A percentile compares a stretch with the other conserved stretches of the same genome.
Conservation (phyloP, 495 filamentous ascomycete genomes). For the Talaromyces thailandensis region DNA sequence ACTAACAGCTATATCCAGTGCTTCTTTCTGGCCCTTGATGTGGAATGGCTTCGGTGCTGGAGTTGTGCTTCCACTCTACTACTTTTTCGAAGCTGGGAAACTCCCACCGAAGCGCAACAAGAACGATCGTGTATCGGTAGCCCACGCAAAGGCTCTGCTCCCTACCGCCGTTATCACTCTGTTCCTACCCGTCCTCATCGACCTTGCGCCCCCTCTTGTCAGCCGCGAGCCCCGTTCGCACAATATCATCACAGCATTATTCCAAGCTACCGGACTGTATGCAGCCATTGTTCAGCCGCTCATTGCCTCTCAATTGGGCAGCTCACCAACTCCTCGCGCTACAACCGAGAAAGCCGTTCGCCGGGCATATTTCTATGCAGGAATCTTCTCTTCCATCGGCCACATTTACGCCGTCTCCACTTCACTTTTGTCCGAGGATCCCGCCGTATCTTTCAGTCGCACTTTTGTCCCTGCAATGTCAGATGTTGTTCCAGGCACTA, state of each 20-base stretch:
- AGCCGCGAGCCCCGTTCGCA: not conserved
- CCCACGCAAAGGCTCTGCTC: not conserved
- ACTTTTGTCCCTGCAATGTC: not conserved
- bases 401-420: not conserved
- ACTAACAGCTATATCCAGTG: not conserved
- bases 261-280: not conserved
- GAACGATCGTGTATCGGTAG: not conserved
- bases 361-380: not conserved
- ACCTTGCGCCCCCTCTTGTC: not conserved
- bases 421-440: not conserved
- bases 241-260: not conserved
- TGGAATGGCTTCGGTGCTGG: not conserved
- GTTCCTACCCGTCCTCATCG: not conserved
- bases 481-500: not conserved
- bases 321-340: not conserved
- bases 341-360: not conserved
- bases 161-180: not conserved
- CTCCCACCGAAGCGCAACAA: not conserved
- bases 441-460: not conserved
- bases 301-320: not conserved
- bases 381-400: not conserved
- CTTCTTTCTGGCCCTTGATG: not conserved
- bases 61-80: not conserved
- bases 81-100: not conserved
- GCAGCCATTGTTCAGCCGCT: not conserved